Conservation (phyloP, 441 rosid genomes). For the Gossypium gossypioides region DNA sequence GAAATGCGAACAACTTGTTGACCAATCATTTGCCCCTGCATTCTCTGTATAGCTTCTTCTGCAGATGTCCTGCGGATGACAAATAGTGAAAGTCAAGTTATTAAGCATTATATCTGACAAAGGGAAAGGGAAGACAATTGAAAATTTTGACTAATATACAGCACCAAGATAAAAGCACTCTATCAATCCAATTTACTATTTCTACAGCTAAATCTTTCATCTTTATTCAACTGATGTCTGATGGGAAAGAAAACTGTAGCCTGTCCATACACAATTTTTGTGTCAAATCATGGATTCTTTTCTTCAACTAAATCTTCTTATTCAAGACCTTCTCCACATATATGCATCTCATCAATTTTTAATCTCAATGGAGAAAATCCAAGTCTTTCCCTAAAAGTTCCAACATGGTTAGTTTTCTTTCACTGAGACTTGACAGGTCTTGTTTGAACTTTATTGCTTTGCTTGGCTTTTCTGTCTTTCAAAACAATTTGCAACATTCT, state of each 20-base stretch:
- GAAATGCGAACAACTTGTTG: constrained; percentile 77
- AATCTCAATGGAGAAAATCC: too few species aligned
- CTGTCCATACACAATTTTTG: background rate
- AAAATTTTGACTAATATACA: background rate
- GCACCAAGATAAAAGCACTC: background rate
- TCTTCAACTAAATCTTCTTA: too few species aligned
- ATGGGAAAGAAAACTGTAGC: background rate
- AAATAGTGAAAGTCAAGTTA: constrained; percentile 7
- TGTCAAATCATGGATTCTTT: background rate
- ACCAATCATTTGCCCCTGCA: constrained; percentile 89
- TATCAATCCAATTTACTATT: constrained; percentile 1
- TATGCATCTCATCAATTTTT: too few species aligned
- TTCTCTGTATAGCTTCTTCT: constrained; percentile 77
- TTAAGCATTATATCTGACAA: background rate
- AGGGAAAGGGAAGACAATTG: constrained; percentile 8
- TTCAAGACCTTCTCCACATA: too few species aligned
- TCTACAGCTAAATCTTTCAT: background rate
- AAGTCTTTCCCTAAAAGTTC: too few species aligned
- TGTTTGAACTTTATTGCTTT: too few species aligned
- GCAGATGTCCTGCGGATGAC: constrained; percentile 54
- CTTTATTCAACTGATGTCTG: background rate
- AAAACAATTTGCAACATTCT: too few species aligned
- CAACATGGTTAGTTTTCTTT: too few species aligned
- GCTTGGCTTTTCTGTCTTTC: too few species aligned
- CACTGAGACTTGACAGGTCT: too few species aligned